These are phyloP conservation scores for Malassezia globosa DNA, from an alignment of 1,284 basidiomycete species.

Conservation along the genomic window DNA sequence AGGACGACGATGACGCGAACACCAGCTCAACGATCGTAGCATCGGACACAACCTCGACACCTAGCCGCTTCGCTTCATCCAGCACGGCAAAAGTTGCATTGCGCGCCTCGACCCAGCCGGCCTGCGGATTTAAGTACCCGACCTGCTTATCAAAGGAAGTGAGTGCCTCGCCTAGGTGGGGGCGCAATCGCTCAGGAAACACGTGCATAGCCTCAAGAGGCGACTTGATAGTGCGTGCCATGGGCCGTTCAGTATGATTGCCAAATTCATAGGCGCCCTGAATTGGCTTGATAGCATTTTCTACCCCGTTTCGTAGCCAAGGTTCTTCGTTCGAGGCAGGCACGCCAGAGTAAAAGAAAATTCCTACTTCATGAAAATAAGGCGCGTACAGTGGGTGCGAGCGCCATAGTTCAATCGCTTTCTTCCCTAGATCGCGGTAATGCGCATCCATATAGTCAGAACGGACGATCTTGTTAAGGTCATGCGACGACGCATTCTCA, in stretches of 20 bases:
- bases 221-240: conserved; percentile 17
- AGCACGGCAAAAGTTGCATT: conserved; percentile 58
- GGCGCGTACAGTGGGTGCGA: conserved; percentile 23
- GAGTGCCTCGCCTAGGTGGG: conserved; percentile 13
- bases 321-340: background rate
- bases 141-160: conserved; percentile 20
- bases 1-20: conserved; percentile 7
- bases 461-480: conserved; percentile 65
- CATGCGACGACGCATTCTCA: conserved; percentile 66
- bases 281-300: conserved; percentile 15
- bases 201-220: conserved; percentile 15
- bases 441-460: conserved; percentile 46
- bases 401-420: conserved; percentile 64
- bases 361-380: conserved; percentile 36
- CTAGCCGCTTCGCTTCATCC: conserved; percentile 54
- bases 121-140: conserved; percentile 63
- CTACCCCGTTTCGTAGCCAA: conserved; percentile 21
- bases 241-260: background rate
- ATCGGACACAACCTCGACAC: conserved; percentile 56
- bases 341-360: conserved; percentile 26
- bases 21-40: conserved; percentile 47
- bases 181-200: conserved; percentile 7
- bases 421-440: conserved; percentile 61
- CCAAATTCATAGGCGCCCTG: background rate
- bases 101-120: conserved; percentile 74